Evolutionary conservation across 225 moss, liverwort and hornwort species (phyloP).

Genomic region (Physcomitrium patens): DNA sequence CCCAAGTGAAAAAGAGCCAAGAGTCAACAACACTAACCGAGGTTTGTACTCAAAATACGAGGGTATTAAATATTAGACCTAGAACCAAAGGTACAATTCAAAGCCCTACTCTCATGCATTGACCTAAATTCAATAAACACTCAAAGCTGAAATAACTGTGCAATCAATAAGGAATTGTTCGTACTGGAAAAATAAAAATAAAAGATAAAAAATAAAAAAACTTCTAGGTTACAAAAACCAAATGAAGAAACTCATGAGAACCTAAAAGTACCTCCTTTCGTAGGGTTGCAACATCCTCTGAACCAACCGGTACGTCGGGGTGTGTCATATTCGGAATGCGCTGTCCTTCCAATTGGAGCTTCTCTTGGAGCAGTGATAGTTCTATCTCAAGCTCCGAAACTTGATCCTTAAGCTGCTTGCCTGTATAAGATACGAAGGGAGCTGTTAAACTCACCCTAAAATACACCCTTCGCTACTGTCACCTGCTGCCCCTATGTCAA

Average conservation of each 20-base stretch:
- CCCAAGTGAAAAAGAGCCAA: neutral
- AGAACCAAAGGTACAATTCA: neutral
- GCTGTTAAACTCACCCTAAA: constrained; percentile 16
- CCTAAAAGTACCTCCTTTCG: constrained; percentile 70
- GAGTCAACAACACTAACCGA: neutral
- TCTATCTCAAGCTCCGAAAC: constrained; percentile 83
- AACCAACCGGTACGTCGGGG: constrained; percentile 88
- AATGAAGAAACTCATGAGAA: constrained; percentile 9
- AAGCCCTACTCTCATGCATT: neutral
- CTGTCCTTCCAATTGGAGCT: constrained; percentile 90
- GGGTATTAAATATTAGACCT: neutral
- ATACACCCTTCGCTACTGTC: neutral
- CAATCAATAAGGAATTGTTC: neutral
- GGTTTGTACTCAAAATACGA: neutral
- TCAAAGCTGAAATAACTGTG: neutral
- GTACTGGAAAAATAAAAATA: too few relatives aligned
- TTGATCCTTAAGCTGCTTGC: constrained; percentile 87
- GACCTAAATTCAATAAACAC: constrained; percentile 5
- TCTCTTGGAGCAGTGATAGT: constrained; percentile 69
- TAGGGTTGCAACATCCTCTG: constrained; percentile 74
- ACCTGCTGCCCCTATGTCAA: neutral
- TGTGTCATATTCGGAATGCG: constrained; percentile 95
- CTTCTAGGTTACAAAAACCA: constrained; percentile 8
- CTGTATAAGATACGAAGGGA: constrained; percentile 34
- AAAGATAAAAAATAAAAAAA: too few relatives aligned